Base-by-base conservation (phyloP, 192 early-diverging fungal species). In the Entomortierella beljakovae region DNA sequence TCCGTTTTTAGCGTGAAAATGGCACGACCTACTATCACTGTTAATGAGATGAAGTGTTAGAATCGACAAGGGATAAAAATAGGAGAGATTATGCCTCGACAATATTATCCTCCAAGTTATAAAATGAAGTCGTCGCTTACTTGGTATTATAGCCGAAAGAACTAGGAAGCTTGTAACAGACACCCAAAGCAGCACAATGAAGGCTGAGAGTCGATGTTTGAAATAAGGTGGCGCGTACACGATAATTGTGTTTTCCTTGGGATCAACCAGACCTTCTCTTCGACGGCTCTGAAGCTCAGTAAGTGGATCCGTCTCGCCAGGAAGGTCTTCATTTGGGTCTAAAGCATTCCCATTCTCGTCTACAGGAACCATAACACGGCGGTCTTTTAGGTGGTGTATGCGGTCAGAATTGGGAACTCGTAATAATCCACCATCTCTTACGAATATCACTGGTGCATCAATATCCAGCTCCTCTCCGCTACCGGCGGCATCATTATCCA, bases 381-480 rank as follows among this genome's bases (percentile, higher is more conserved):
- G 85, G 15, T 90, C 88, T 18, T 90, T 93, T 33, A 94, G 85
- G 3, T 97, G 88, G 33, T 92, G 87, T 11, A 97, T 88, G 13
- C 88, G 87, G 72, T 98, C 97, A 49, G 89, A 70, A 26, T 92
- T 92, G 2, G 98, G 98, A 2, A 91, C 97, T 6, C 97, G 90
- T 55, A 93, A 69, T 61, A 91, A 86, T 13, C 84, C 80, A 6
- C 85, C 94, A 64, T 90, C 83, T 18, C 86, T 84, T 20, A 79
- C 79, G 71, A 93, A 92, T 16, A 59, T 71, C 23, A 92, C 82
- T 0, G 71, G 82, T 1, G 64, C 83, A 43, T 88, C 69, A 40
- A 70, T 81, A 61, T 70, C 62, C 40, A 88, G 80, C 2, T 88
- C 72, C 35, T 64, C 66, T 28, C 82, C 81, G 20, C 83, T 89